Conservation (phyloP, 768 basidiomycete genomes). For the Baorangia bicolor region DNA sequence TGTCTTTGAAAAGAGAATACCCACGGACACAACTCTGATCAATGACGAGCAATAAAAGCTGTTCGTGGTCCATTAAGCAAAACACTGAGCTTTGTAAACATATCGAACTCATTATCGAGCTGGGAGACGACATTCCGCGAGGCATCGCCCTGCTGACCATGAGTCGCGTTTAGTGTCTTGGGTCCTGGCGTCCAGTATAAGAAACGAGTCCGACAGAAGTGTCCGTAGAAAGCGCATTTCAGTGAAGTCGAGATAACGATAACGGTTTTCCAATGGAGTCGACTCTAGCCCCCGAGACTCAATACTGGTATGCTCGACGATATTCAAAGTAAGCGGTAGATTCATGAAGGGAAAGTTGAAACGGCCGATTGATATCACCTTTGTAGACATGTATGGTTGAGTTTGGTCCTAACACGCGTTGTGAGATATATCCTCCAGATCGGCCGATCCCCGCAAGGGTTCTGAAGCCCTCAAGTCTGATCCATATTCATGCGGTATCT, state of each 20-base stretch:
- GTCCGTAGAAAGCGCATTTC: neutral
- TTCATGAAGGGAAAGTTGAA: too few species aligned
- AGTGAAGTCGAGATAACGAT: neutral
- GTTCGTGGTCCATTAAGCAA: neutral
- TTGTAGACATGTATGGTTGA: neutral
- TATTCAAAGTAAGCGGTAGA: neutral
- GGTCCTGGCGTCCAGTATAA: neutral
- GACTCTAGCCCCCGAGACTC: neutral
- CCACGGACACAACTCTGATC: neutral
- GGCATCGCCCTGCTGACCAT: neutral
- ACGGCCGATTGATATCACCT: neutral
- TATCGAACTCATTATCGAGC: neutral
- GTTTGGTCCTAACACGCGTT: too few species aligned
- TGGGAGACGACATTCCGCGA: neutral
- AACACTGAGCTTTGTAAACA: neutral
- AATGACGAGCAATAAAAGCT: neutral
- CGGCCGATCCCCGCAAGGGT: neutral
- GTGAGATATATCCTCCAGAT: neutral
- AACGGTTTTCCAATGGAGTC: neutral
- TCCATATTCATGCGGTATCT: neutral
- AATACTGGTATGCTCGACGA: neutral
- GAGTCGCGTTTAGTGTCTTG: neutral
- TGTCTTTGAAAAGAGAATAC: neutral
- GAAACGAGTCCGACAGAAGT: neutral
- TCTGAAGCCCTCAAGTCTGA: neutral